Conservation (phyloP, 352 stramenopile species). For the Phytopythium boreale region DNA sequence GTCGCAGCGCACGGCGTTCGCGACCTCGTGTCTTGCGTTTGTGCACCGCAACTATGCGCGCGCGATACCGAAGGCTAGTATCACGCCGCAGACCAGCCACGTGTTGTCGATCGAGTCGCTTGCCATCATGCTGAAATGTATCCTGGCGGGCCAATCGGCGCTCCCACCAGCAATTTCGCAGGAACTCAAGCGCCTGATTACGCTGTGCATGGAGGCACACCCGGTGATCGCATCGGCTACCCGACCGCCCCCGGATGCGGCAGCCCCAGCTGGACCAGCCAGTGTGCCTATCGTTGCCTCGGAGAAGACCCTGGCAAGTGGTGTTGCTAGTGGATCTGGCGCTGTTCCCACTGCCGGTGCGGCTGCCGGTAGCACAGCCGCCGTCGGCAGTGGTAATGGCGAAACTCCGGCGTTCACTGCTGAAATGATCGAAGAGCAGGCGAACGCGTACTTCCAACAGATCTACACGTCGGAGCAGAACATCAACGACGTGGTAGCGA, state of each 20-base stretch:
- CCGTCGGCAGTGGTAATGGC: slow-evolving; percentile 13
- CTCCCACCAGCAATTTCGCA: slow-evolving; percentile 67
- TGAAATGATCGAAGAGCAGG: slow-evolving; percentile 98
- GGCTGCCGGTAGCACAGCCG: neutral
- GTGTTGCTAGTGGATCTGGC: slow-evolving; percentile 13
- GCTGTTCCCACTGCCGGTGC: slow-evolving; percentile 6
- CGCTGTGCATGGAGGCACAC: slow-evolving; percentile 79
- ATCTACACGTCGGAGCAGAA: slow-evolving; percentile 99
- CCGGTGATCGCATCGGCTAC: slow-evolving; percentile 76
- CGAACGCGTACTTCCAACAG: slow-evolving; percentile 98
- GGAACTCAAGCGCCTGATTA: slow-evolving; percentile 83
- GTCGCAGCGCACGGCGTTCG: slow-evolving; percentile 78
- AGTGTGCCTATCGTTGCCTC: neutral
- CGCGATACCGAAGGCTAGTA: slow-evolving; percentile 75
- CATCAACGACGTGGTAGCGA: slow-evolving; percentile 97
- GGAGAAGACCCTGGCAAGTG: slow-evolving; percentile 1
- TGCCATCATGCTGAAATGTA: slow-evolving; percentile 79
- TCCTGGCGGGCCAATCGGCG: slow-evolving; percentile 65
- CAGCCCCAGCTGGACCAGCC: slow-evolving; percentile 7
- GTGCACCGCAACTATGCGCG: slow-evolving; percentile 84
- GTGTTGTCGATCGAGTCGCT: slow-evolving; percentile 83
- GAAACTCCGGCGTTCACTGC: slow-evolving; percentile 60
- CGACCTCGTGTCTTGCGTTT: slow-evolving; percentile 80
- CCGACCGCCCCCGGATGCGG: slow-evolving; percentile 35
- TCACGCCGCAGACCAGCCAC: slow-evolving; percentile 79